Conservation (phyloP, 2,329 filamentous ascomycete genomes). For the Cytospora mali region DNA sequence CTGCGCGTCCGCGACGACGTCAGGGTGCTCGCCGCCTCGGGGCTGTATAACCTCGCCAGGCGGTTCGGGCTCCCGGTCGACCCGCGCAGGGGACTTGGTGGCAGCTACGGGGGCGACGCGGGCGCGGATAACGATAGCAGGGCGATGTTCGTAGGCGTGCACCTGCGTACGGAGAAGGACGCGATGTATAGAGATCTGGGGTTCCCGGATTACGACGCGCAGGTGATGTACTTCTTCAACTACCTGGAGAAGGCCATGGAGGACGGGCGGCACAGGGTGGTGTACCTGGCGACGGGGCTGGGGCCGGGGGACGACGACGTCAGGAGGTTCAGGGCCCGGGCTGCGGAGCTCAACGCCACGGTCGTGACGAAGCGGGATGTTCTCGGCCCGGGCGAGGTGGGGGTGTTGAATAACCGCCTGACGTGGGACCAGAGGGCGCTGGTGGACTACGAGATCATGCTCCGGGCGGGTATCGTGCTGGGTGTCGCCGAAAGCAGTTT, state of each 20-base stretch:
- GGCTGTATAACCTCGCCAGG: slow-evolving; percentile 39
- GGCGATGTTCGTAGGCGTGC: slow-evolving; percentile 38
- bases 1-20: slow-evolving; percentile 41
- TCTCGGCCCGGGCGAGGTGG: slow-evolving; percentile 41
- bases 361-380: slow-evolving; percentile 48
- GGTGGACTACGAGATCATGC: slow-evolving; percentile 54
- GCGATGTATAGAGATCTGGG: slow-evolving; percentile 6
- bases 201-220: slow-evolving; percentile 39
- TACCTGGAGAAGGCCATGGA: slow-evolving; percentile 29
- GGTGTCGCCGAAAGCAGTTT: slow-evolving; percentile 50
- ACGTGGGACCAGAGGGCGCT: slow-evolving; percentile 53
- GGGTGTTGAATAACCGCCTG: slow-evolving; percentile 38
- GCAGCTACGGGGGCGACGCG: slow-evolving; percentile 22
- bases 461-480: slow-evolving; percentile 46
- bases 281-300: slow-evolving; percentile 48
- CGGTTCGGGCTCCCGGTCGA: slow-evolving; percentile 34
- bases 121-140: slow-evolving; percentile 18
- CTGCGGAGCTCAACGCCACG: slow-evolving; percentile 40
- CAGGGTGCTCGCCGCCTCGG: slow-evolving; percentile 39
- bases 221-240: slow-evolving; percentile 38
- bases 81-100: slow-evolving; percentile 32
- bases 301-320: slow-evolving; percentile 39
- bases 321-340: slow-evolving; percentile 40
- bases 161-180: slow-evolving; percentile 42
- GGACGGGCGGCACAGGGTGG: slow-evolving; percentile 36